These are phyloP conservation scores for Diatrype stigma DNA, from an alignment of 2,329 filamentous ascomycete genomes.

Conservation along the genomic window DNA sequence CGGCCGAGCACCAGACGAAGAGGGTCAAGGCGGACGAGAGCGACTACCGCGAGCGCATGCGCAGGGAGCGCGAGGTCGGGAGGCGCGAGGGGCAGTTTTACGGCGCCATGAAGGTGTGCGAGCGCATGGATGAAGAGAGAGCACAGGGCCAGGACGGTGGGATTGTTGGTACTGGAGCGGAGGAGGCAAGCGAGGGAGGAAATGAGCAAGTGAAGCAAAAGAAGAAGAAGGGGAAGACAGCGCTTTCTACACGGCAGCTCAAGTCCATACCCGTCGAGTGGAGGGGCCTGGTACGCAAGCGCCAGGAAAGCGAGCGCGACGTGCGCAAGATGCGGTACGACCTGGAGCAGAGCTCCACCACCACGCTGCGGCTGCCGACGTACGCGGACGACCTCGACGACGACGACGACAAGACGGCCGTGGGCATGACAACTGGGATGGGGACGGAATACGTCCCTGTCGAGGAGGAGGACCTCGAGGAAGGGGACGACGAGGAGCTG, in stretches of 20 bases:
- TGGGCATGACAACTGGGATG: conserved; percentile 52
- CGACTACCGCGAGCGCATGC: conserved; percentile 69
- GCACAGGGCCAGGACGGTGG: conserved; percentile 14
- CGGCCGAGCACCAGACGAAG: conserved; percentile 55
- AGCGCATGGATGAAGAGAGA: conserved; percentile 64
- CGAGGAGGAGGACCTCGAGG: conserved; percentile 68
- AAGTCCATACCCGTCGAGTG: conserved; percentile 74
- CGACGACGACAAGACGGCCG: conserved; percentile 68
- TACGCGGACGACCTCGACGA: conserved; percentile 69
- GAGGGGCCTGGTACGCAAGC: conserved; percentile 66
- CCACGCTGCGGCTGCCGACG: conserved; percentile 47
- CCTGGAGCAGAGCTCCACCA: conserved; percentile 60
- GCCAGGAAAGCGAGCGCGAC: conserved; percentile 68
- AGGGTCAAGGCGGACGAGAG: conserved; percentile 59
- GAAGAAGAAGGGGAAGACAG: conserved; percentile 27
- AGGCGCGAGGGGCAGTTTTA: conserved; percentile 65
- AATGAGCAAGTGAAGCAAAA: conserved; percentile 2
- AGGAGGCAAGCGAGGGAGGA: conserved; percentile 13
- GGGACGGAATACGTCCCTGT: conserved; percentile 55
- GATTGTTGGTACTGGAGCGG: conserved; percentile 1
- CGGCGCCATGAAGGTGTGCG: conserved; percentile 78
- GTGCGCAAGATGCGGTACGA: conserved; percentile 56
- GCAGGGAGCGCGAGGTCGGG: conserved; percentile 64
- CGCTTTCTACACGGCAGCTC: conserved; percentile 47
- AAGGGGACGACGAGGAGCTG: conserved; percentile 71